These are phyloP conservation scores for Jasminum sambac DNA, from an alignment of 257 asterid genomes.

Conservation along the genomic window DNA sequence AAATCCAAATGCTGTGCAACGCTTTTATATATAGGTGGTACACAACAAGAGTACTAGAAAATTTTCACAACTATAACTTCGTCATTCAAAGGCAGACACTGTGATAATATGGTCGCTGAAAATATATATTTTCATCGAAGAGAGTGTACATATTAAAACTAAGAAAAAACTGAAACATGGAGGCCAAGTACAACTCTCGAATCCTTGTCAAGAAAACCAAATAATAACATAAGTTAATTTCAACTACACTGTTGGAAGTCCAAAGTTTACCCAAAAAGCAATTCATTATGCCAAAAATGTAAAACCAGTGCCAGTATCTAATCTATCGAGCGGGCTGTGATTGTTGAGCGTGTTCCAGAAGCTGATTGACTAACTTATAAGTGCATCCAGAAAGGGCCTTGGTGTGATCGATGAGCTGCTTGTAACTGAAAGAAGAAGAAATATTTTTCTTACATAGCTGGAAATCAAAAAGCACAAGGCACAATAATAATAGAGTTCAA, in stretches of 20 bases:
- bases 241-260: background rate
- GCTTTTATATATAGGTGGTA: too few species aligned
- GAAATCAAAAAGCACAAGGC: background rate
- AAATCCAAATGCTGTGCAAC: too few species aligned
- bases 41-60: too few species aligned
- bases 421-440: constrained; percentile 53
- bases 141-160: too few species aligned
- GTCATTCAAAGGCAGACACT: too few species aligned
- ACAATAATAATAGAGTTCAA: background rate
- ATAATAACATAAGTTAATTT: background rate
- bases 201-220: background rate
- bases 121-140: too few species aligned
- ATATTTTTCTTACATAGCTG: constrained; percentile 4
- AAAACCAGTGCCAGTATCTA: constrained; percentile 1
- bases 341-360: constrained; percentile 81
- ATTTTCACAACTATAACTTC: too few species aligned
- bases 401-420: constrained; percentile 96
- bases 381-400: constrained; percentile 87
- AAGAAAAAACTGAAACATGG: background rate
- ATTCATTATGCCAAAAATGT: constrained; percentile 21
- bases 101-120: too few species aligned
- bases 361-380: constrained; percentile 69
- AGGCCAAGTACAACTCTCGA: background rate
- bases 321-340: constrained; percentile 64
- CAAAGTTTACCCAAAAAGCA: constrained; percentile 9